Conservation (phyloP, 73 alveolate species). For the Stentor coeruleus region DNA sequence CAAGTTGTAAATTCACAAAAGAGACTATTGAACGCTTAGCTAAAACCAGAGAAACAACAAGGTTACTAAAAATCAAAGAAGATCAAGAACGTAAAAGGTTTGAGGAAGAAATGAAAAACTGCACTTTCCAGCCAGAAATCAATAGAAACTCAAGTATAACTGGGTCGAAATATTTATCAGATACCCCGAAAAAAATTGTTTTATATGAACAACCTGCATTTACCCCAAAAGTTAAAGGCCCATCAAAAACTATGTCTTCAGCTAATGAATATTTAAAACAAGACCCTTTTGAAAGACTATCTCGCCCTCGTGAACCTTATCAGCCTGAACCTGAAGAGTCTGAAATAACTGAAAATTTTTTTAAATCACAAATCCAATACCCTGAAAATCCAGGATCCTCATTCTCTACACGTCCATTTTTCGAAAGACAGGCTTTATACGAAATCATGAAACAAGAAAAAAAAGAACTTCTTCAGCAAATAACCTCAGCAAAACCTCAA, state of each 20-base stretch:
- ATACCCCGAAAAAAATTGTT: background rate
- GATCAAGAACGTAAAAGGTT: constrained; percentile 6
- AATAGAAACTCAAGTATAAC: background rate
- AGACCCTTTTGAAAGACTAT: constrained; percentile 25
- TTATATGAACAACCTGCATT: background rate
- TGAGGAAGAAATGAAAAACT: constrained; percentile 1
- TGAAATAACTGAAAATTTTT: background rate
- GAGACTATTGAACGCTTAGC: constrained; percentile 3
- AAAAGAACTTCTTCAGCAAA: background rate
- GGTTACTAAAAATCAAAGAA: background rate
- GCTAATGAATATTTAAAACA: constrained; percentile 19
- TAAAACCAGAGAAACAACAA: background rate
- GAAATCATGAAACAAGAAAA: constrained; percentile 9
- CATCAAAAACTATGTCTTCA: background rate
- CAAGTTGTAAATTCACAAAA: background rate
- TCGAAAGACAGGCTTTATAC: constrained; percentile 30
- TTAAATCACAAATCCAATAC: background rate
- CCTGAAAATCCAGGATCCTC: background rate
- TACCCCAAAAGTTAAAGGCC: constrained; percentile 25
- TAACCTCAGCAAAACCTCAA: background rate
- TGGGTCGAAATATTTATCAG: background rate
- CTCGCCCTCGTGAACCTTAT: background rate
- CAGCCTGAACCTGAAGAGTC: constrained; percentile 17
- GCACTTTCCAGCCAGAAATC: constrained; percentile 25
- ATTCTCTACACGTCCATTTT: background rate